Conservation (phyloP, 2,329 filamentous ascomycete genomes). For the Canariomyces notabilis region DNA sequence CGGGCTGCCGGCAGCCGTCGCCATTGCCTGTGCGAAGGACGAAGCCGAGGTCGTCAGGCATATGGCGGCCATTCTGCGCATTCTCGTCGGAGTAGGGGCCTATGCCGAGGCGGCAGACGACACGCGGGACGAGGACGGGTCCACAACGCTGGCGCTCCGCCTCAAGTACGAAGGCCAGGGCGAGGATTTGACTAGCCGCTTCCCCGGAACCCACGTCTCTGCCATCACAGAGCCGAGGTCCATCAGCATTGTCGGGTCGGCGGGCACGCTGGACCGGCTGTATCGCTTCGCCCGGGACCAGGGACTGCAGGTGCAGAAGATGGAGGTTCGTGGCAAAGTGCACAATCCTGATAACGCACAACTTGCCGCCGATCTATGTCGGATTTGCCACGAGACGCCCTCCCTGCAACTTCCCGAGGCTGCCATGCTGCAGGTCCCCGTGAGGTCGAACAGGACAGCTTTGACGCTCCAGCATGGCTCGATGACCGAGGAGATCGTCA, state of each 20-base stretch:
- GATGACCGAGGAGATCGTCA: conserved; percentile 8
- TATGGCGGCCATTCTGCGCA: conserved; percentile 1
- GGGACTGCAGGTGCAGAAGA: conserved; percentile 4
- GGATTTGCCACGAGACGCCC: neutral
- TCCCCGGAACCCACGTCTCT: conserved; percentile 4
- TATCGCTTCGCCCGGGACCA: neutral
- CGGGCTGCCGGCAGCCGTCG: conserved; percentile 1
- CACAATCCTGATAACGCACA: conserved; percentile 9
- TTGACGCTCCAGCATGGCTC: neutral
- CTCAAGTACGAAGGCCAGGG: conserved; percentile 8
- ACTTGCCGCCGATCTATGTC: conserved; percentile 4
- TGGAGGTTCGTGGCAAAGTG: conserved; percentile 4
- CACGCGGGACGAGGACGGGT: neutral
- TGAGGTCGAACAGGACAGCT: conserved; percentile 6
- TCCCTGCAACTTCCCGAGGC: conserved; percentile 3
- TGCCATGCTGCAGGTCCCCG: neutral
- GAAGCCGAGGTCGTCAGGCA: conserved; percentile 2
- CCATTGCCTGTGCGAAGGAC: conserved; percentile 7
- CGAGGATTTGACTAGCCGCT: neutral
- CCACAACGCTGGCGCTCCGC: neutral
- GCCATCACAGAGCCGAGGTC: conserved; percentile 4
- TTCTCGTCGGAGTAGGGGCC: conserved; percentile 2
- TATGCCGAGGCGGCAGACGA: conserved; percentile 8
- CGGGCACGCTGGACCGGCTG: neutral
- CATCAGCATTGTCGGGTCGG: conserved; percentile 3